These are phyloP conservation scores for Amanita fuliginea DNA, from an alignment of 768 basidiomycete species.

Conservation along the genomic window DNA sequence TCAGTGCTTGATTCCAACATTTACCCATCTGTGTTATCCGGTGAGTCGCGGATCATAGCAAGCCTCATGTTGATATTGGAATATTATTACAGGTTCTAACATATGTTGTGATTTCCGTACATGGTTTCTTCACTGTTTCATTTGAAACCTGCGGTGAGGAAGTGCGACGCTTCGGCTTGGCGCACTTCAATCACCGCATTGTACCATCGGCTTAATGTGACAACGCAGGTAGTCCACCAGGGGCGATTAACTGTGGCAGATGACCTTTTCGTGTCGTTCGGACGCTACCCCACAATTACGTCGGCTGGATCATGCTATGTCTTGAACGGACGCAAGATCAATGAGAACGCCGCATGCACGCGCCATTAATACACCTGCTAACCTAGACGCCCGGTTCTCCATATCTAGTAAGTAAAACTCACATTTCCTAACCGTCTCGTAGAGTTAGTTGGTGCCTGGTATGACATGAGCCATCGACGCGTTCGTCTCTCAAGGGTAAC, in stretches of 20 bases:
- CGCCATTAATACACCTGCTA: not conserved
- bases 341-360: not conserved
- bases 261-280: not conserved
- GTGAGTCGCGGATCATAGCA: constrained; percentile 1
- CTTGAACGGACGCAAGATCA: not conserved
- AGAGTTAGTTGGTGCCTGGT: not conserved
- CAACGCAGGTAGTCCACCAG: not conserved
- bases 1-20: not conserved
- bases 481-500: not conserved
- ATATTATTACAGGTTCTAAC: not conserved
- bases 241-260: not conserved
- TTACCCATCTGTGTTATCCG: not conserved
- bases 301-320: not conserved
- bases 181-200: not conserved
- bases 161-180: not conserved
- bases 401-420: not conserved
- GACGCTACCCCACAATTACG: not conserved
- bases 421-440: too few relatives aligned
- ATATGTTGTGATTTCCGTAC: not conserved
- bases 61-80: not conserved
- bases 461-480: not conserved
- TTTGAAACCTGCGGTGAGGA: not conserved
- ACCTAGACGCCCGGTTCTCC: not conserved
- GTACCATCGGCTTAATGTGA: not conserved
- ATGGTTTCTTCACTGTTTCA: not conserved